Conservation (phyloP, 2,329 filamentous ascomycete genomes). For the Pestalotiopsis fici region DNA sequence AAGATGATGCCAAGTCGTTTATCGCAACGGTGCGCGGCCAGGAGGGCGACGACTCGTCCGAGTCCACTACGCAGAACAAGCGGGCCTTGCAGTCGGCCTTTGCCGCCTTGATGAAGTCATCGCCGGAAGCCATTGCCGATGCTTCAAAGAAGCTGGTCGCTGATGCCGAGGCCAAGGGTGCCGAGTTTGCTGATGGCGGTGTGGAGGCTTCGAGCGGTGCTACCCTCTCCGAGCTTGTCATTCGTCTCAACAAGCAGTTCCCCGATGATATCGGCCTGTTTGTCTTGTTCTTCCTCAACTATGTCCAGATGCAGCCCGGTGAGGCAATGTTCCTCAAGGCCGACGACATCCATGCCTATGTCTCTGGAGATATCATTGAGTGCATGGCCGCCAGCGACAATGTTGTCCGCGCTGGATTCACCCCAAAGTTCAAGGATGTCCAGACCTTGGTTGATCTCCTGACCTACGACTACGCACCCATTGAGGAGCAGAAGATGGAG, state of each 20-base stretch:
- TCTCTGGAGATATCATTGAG: constrained; percentile 93
- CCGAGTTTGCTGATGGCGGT: constrained; percentile 74
- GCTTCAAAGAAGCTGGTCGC: constrained; percentile 71
- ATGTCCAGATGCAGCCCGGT: constrained; percentile 81
- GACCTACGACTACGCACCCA: constrained; percentile 94
- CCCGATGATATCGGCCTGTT: constrained; percentile 90
- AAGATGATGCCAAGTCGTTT: constrained; percentile 60
- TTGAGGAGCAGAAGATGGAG: constrained; percentile 90
- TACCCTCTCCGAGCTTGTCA: constrained; percentile 75
- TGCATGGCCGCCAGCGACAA: constrained; percentile 99
- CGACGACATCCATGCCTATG: constrained; percentile 96
- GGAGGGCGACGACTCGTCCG: constrained; percentile 37
- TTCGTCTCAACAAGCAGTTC: constrained; percentile 79
- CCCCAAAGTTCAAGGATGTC: constrained; percentile 98
- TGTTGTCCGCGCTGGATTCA: constrained; percentile 94
- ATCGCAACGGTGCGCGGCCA: constrained; percentile 54
- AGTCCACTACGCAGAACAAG: constrained; percentile 64
- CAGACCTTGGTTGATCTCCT: constrained; percentile 85
- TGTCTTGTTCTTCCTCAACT: constrained; percentile 97
- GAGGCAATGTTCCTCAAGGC: constrained; percentile 96
- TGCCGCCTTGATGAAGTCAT: constrained; percentile 77
- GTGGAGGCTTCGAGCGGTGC: constrained; percentile 67
- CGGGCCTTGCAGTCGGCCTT: constrained; percentile 76
- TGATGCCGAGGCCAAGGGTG: constrained; percentile 67
- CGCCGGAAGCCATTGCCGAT: constrained; percentile 63